phyloP scores from a whole-genome alignment of 2,329 filamentous ascomycete species.

The Lanzia echinophila region DNA sequence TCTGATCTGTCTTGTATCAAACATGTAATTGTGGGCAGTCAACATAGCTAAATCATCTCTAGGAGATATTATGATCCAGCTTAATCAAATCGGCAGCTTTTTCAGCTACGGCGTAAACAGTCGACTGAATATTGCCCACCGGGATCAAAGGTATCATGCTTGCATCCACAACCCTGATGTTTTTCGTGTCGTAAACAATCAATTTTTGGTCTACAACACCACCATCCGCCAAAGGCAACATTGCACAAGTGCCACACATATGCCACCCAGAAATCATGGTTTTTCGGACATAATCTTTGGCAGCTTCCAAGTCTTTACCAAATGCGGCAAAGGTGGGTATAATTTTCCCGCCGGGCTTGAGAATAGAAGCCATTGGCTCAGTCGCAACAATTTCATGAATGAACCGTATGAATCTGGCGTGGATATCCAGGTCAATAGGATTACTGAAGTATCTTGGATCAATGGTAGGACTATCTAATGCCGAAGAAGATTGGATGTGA shows the following conservation, averaged over 20 bases:
- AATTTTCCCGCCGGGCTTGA: neutral
- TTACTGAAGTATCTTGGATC: neutral
- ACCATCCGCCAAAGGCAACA: slow-evolving; percentile 13
- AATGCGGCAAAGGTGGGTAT: neutral
- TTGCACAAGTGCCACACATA: slow-evolving; percentile 14
- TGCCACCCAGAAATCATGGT: slow-evolving; percentile 5
- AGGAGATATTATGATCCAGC: neutral
- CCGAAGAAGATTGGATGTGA: neutral
- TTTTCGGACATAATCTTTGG: slow-evolving; percentile 1
- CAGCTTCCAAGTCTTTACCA: neutral
- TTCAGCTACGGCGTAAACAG: slow-evolving; percentile 17
- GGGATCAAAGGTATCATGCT: slow-evolving; percentile 16
- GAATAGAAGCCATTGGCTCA: neutral
- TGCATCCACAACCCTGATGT: slow-evolving; percentile 16
- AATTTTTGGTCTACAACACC: slow-evolving; percentile 16
- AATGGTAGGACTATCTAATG: neutral
- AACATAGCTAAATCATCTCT: neutral
- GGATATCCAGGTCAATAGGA: neutral
- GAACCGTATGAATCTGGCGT: neutral
- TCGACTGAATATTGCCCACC: slow-evolving; percentile 11
- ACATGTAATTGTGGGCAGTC: neutral
- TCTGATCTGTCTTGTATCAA: neutral
- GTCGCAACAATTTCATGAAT: neutral
- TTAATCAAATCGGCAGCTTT: slow-evolving; percentile 13
- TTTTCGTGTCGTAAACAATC: slow-evolving; percentile 14